These are phyloP conservation scores for Volvox reticuliferus DNA, from an alignment of 139 green algal species.

Conservation along the genomic window DNA sequence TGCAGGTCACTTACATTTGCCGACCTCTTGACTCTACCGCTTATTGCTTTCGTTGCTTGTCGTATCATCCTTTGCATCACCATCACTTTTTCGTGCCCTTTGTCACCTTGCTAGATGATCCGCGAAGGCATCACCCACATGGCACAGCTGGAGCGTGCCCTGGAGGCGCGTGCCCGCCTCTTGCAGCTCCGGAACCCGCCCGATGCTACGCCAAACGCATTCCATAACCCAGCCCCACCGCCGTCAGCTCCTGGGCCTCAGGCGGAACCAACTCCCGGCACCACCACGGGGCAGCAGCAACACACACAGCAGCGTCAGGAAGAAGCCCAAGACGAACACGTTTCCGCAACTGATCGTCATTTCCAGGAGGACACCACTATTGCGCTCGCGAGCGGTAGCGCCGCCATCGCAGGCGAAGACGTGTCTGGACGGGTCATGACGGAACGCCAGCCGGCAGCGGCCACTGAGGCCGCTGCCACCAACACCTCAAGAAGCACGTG, in stretches of 20 bases:
- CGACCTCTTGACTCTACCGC: no score
- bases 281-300: background rate
- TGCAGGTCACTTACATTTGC: no score
- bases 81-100: no score
- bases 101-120: background rate
- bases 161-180: constrained; percentile 11
- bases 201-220: background rate
- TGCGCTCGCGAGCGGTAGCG: no score
- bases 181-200: background rate
- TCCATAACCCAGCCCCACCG: background rate
- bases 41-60: no score
- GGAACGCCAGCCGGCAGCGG: background rate
- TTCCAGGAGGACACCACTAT: no score
- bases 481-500: background rate
- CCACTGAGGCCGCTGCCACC: background rate
- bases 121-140: background rate
- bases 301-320: background rate
- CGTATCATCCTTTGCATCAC: no score
- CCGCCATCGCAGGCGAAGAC: no score
- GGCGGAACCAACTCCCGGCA: background rate
- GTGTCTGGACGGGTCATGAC: no score
- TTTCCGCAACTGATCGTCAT: no score
- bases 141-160: constrained; percentile 20
- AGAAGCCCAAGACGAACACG: background rate
- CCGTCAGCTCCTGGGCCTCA: background rate